Evolutionary conservation across 352 stramenopile species (phyloP), one percentile per base, ranked within the genome.

Genomic region (Globisporangium nodosum): DNA sequence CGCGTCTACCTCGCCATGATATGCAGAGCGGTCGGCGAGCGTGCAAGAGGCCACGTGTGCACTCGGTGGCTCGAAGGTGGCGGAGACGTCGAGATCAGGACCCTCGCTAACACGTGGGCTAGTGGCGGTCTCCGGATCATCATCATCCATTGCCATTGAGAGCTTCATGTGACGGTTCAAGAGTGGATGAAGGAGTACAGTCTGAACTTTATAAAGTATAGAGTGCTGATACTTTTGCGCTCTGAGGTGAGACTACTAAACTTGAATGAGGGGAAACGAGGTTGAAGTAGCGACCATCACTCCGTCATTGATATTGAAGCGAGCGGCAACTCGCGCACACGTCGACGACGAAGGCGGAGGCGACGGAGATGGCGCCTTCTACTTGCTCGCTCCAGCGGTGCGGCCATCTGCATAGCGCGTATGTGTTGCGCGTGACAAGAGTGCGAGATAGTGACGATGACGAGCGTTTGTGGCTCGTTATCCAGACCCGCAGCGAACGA

Each of bases 1-100:
- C 9, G 45, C 30, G 43, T 68, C 62, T 15, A 77, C 58, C 45
- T 81, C 68, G 43, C 73, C 73, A 21, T 62, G 52, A 31, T 77
- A 81, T 20, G 53, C 64, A 30, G 73, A 77, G 12, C 49, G 49
- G 42, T 74, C 68, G 1, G 30, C 18, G 3, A 79, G 47, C n/a
- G 50, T 58, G 42, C 67, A 31, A 16, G 62, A 63, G 13, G 54
- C 57, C n/a, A 77, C 54, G 8, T 21, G 15, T 8, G 40, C 27
- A 52, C 30, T 49, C 27, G 37, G 15, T n/a, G 31, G 24, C 30
- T 27, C n/a, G 5, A 16, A 20, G 5, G 20, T n/a, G 12, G 16
- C 46, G 1, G 27, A 6, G 9, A 15, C 40, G 21, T 58, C 68
- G 7, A 45, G 21, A 37, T 21, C 48, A 13, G 31, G 43, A 47